Evolutionary conservation across 1,284 basidiomycete genomes (phyloP), one percentile per base, ranked within the genome.

Genomic region (Cerioporus squamosus): DNA sequence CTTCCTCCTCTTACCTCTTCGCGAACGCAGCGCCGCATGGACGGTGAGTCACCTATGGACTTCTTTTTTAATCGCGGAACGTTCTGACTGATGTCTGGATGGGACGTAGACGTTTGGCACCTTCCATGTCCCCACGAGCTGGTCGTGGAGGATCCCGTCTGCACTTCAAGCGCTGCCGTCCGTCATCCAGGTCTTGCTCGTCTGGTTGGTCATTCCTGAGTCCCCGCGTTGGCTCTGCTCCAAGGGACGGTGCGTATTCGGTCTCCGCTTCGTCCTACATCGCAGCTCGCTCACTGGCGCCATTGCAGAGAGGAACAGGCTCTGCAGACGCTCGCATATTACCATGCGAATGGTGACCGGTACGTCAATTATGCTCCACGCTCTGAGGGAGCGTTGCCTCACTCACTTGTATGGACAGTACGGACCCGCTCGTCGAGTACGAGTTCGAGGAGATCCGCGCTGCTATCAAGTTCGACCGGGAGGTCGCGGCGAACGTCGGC

Each of bases 121-220:
- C 2, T 85, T 85, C 76, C 72, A 79, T 52, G 78, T 86, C 52
- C 71, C 70, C 0, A 76, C 65, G 44, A 80, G 76, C 53, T 86
- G 83, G 85, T 72, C 80, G 2, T 86, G 85, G 85, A 72, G 84
- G 31, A 80, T 88, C 42, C 87, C 87, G 0, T 86, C 85, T 22
- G 76, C 82, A 6, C 72, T 89, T 3, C 87, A 90, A 70, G 84
- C 78, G 29, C 67, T 86, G 2, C 83, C 85, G 0, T 85, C 86
- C 0, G 66, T 85, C 42, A 51, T 86, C 26, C 85, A 86, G 65
- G 67, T 87, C 29, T 64, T 72, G 49, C 68, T 86, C 44, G 78
- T 87, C 54, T 80, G 78, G 75, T 78, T 84, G 61, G 15, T 17
- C 14, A 77, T 82, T 4, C 86, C 85, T 0, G 84, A 88, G 65